Conservation (phyloP, 768 basidiomycete genomes). For the Mycena rebaudengoi region DNA sequence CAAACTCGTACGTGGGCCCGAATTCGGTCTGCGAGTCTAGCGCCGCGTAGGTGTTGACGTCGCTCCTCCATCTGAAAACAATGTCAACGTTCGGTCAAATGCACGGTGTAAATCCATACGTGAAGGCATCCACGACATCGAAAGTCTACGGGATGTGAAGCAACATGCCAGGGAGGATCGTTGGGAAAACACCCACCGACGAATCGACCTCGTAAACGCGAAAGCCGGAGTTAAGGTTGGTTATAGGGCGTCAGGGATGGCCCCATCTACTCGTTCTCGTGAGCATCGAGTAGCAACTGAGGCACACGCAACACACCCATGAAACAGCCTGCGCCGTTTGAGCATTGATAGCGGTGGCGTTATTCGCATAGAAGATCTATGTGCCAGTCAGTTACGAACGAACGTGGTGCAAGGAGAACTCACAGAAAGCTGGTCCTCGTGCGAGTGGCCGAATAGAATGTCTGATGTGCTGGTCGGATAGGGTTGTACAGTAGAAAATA, state of each 20-base stretch:
- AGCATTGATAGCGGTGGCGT: slow-evolving; percentile 53
- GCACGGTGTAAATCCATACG: slow-evolving; percentile 52
- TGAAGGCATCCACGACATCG: slow-evolving; percentile 80
- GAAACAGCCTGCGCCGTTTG: slow-evolving; percentile 61
- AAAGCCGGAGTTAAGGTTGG: slow-evolving; percentile 80
- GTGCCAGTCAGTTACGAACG: neutral
- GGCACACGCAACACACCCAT: slow-evolving; percentile 40
- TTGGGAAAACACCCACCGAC: slow-evolving; percentile 47
- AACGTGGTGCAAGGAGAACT: slow-evolving; percentile 26
- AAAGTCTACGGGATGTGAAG: slow-evolving; percentile 60
- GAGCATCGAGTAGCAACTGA: neutral
- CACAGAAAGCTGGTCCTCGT: slow-evolving; percentile 22
- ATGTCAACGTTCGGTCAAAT: neutral
- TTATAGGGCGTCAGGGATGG: slow-evolving; percentile 77
- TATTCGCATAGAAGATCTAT: slow-evolving; percentile 28
- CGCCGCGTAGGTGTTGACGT: slow-evolving; percentile 65
- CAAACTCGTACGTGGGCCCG: slow-evolving; percentile 71
- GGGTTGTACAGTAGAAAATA: neutral
- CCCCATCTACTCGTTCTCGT: slow-evolving; percentile 53
- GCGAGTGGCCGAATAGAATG: slow-evolving; percentile 76
- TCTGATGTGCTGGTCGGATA: slow-evolving; percentile 46
- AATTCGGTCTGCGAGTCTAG: slow-evolving; percentile 63
- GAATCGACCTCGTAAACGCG: slow-evolving; percentile 78
- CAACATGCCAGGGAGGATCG: neutral
- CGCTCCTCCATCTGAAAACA: slow-evolving; percentile 64